Base-by-base conservation (phyloP, 2,329 filamentous ascomycete genomes). In the Trichophyton equinum region DNA sequence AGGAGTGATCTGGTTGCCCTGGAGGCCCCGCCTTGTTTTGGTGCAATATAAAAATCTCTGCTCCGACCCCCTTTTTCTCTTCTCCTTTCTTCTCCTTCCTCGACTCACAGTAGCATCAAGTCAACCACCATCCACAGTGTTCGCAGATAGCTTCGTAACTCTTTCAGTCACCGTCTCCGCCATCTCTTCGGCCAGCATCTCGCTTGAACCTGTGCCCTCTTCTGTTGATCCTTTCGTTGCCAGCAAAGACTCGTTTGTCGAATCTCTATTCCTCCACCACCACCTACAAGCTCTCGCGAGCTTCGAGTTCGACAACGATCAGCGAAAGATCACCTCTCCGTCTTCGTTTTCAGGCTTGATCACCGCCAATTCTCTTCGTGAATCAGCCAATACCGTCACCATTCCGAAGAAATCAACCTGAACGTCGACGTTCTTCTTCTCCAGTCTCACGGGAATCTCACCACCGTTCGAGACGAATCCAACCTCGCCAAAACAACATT, bases 401-500 rank as follows among this genome's bases (percentile, higher is more conserved):
- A 53, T 53, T 53, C 49, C 22, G 49, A 53, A 53, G 49, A 53
- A 33, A 53, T 53, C 13, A 53, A 33, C 27, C 49, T 53, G 13
- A 15, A 53, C 49, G 49, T 53, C 49, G 49, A 53, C 49, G 40
- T n/a, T 30, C 49, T 53, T 20, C 49, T 53, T 53, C 49, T 53
- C 49, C 49, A 53, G 49, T 53, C 49, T 53, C 49, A 25, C 49
- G 49, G 49, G 33, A 38, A 13, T 8, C 13, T 53, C 44, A 9
- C 27, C 49, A 38, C 49, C 22, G 49, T 22, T 53, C 22, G 49
- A 53, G 49, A 53, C 49, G 33, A 38, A 53, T 20, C 27, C 15
- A 25, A 53, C 49, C 49, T 53, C 49, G 49, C 49, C 49, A 53
- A 53, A 53, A 53, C 49, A 30, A 30, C 49, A 53, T 22, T 53